These are phyloP conservation scores for Clathrus columnatus DNA, from an alignment of 768 basidiomycete species.

Conservation along the genomic window DNA sequence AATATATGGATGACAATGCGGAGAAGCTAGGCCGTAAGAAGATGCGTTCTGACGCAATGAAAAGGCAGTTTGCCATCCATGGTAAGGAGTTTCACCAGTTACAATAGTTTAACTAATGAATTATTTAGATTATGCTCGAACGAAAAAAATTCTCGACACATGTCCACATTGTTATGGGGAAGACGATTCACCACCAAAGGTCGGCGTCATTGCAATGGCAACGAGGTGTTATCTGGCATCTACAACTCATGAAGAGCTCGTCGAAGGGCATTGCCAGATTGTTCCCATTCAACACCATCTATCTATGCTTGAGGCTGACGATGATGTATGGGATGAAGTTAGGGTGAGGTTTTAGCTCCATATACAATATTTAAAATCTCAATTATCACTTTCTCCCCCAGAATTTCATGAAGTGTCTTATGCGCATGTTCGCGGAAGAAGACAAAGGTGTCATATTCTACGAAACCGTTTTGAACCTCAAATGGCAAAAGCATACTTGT, in stretches of 20 bases:
- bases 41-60: conserved; percentile 95
- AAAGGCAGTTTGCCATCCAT: conserved; percentile 91
- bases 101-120: neutral
- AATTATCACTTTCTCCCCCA: conserved; percentile 36
- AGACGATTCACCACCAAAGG: conserved; percentile 82
- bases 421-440: conserved; percentile 88
- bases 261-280: conserved; percentile 87
- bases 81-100: conserved; percentile 39
- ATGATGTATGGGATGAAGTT: conserved; percentile 98
- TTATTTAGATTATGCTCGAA: conserved; percentile 79
- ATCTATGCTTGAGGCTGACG: conserved; percentile 85
- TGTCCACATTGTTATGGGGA: conserved; percentile 91
- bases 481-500: conserved; percentile 81
- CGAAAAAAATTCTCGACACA: conserved; percentile 78
- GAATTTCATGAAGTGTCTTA: conserved; percentile 87
- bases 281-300: conserved; percentile 94
- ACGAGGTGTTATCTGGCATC: conserved; percentile 88
- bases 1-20: conserved; percentile 96
- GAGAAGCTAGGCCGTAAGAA: conserved; percentile 87
- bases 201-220: conserved; percentile 84
- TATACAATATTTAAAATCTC: conserved; percentile 13
- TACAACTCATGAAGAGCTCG: conserved; percentile 79
- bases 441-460: conserved; percentile 94
- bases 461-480: conserved; percentile 84
- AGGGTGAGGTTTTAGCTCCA: conserved; percentile 67